These are phyloP conservation scores for Cyphellophora attinorum DNA, from an alignment of 2,329 filamentous ascomycete genomes.

Conservation along the genomic window DNA sequence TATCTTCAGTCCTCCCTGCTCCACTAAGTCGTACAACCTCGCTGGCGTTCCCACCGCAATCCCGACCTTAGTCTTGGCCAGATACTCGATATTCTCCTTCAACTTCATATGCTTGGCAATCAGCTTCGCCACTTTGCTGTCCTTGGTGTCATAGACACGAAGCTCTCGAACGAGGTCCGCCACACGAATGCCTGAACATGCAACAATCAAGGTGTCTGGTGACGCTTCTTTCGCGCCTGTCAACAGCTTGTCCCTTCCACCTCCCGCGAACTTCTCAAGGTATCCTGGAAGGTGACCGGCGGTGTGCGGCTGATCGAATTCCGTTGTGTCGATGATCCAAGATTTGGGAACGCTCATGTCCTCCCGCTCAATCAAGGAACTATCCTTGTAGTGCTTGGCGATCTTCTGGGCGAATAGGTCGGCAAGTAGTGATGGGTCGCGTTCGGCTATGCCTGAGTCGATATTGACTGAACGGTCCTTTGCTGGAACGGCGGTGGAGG, in stretches of 20 bases:
- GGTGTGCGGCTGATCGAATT: conserved; percentile 57
- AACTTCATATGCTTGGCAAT: conserved; percentile 99
- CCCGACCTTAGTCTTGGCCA: conserved; percentile 61
- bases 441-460: conserved; percentile 69
- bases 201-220: conserved; percentile 83
- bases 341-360: conserved; percentile 72
- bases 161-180: conserved; percentile 61
- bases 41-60: conserved; percentile 87
- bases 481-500: too few species aligned
- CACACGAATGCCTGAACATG: conserved; percentile 72
- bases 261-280: conserved; percentile 51
- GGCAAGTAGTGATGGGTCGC: conserved; percentile 74
- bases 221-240: conserved; percentile 60
- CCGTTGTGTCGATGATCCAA: conserved; percentile 71
- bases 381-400: conserved; percentile 56
- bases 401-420: conserved; percentile 78
- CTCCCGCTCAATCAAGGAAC: conserved; percentile 75
- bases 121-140: conserved; percentile 72
- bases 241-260: conserved; percentile 49
- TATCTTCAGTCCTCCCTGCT: conserved; percentile 68
- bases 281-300: conserved; percentile 70
- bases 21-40: conserved; percentile 69
- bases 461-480: conserved; percentile 45
- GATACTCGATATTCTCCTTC: conserved; percentile 69
- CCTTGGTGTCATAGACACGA: conserved; percentile 31